Base-by-base conservation (phyloP, 2,329 filamentous ascomycete genomes). In the Fusarium subtropicale region DNA sequence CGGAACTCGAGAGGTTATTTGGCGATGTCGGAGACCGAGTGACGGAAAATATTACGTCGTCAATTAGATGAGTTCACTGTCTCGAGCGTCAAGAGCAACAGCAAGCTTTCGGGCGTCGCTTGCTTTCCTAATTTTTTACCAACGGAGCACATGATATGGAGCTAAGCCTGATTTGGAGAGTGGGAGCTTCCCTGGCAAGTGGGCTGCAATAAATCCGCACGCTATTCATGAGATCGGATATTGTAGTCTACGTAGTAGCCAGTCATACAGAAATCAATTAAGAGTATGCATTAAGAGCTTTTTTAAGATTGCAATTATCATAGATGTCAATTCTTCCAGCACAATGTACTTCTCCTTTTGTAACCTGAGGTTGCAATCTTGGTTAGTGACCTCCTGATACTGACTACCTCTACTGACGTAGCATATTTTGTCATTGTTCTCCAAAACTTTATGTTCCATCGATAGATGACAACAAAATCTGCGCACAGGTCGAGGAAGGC, bases 81-180 rank as follows among this genome's bases (percentile, higher is more conserved):
- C 61, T 68, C 68, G 59, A 71, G 61, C 71, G 58, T 63, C 48
- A 36, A 36, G 36, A 73, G 54, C 66, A 73, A 56, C 66, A 56
- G 64, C 67, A 71, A 68, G 60, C 60, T 74, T 74, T 71, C 69
- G 71, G 64, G 66, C 60, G 64, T 74, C 66, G 73, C 70, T 70
- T n/a, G 51, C 36, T 56, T 56, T 48, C 53, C 53, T 38, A 75
- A 72, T 74, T 75, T 75, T 75, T 75, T 74, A 72, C 73, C 33
- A 58, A 48, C 55, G 62, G 58, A 64, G 64, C 71, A 72, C 71
- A 74, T 75, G 68, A 74, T 74, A 34, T 30, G 64, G 36, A 55
- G 62, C 69, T 73, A 73, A 63, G 33, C 71, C 65, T 44, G 28
- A 61, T 68, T 52, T 9, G 69, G 67, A 52, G 34, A 50, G 28